These are phyloP conservation scores for Nicotiana tabacum DNA, from an alignment of 257 asterid genomes.

Conservation along the genomic window DNA sequence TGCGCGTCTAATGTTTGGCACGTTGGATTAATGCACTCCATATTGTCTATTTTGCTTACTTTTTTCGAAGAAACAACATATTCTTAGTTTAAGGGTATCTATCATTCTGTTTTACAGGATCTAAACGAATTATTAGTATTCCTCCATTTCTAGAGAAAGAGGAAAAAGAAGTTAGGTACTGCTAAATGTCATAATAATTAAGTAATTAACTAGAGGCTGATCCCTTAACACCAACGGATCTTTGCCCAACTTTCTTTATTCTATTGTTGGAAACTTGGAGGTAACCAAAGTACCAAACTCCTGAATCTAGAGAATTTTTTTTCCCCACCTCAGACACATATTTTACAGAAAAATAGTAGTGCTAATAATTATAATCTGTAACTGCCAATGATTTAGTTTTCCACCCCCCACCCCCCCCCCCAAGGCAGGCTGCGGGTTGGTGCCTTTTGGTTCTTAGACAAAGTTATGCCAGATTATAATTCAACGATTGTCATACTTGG, in stretches of 20 bases:
- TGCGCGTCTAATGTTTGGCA: conserved; percentile 3
- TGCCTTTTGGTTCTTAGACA: no score
- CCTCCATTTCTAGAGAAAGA: background rate
- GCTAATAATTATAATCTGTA: background rate
- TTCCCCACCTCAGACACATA: background rate
- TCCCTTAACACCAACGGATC: background rate
- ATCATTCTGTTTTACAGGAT: background rate
- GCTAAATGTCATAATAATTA: background rate
- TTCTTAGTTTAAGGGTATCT: background rate
- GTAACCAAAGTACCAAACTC: background rate
- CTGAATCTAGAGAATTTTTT: background rate
- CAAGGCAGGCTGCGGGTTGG: no score
- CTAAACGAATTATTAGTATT: background rate
- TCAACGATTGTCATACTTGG: no score
- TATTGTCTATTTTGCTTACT: background rate
- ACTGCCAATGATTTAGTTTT: no score
- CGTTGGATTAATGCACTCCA: conserved; percentile 11
- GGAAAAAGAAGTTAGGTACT: background rate
- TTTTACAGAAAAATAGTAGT: background rate
- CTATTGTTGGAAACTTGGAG: background rate
- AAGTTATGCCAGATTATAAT: no score
- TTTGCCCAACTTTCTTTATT: background rate
- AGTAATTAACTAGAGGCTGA: background rate
- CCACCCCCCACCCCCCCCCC: no score
- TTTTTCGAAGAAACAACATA: background rate